Conservation (phyloP, 2,329 filamentous ascomycete species). For the Dichotomopilus funicola region DNA sequence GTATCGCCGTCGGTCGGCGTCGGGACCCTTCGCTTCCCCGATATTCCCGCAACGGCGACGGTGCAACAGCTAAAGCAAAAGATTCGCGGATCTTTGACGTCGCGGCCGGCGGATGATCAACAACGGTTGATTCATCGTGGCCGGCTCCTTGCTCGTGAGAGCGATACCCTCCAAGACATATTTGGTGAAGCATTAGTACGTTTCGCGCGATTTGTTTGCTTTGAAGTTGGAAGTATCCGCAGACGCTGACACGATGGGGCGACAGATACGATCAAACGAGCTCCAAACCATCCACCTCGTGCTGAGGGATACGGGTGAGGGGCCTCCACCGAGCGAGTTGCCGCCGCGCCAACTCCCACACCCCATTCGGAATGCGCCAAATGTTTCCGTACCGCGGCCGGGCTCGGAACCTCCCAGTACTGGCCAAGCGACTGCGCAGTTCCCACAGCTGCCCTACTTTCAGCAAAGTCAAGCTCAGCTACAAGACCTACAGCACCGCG, state of each 20-base stretch:
- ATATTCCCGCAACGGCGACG: conserved; percentile 44
- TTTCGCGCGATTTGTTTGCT: background rate
- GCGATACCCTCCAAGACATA: conserved; percentile 49
- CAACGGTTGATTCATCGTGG: conserved; percentile 58
- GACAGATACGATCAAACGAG: conserved; percentile 38
- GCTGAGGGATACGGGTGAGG: conserved; percentile 36
- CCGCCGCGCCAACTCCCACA: conserved; percentile 9
- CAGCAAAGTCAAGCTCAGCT: conserved; percentile 4
- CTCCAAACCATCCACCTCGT: conserved; percentile 50
- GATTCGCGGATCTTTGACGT: conserved; percentile 46
- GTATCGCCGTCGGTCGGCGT: conserved; percentile 53
- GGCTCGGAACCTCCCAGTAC: conserved; percentile 6
- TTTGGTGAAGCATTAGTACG: conserved; percentile 51
- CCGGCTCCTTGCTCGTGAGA: conserved; percentile 47
- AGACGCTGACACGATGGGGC: conserved; percentile 4
- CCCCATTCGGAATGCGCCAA: conserved; percentile 4
- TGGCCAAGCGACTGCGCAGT: conserved; percentile 1
- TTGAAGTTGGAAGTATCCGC: background rate
- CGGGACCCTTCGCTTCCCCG: conserved; percentile 43
- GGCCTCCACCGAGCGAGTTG: conserved; percentile 22
- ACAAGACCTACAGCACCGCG: conserved; percentile 28
- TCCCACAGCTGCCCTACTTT: conserved; percentile 1
- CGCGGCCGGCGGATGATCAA: conserved; percentile 46
- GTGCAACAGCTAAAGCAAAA: conserved; percentile 52
- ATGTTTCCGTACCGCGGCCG: conserved; percentile 1